Percentiles rank a stretch among this genome's conserved stretches.
Conservation (phyloP, 75 land plant genomes). For the Chamaecyparis obtusa region DNA sequence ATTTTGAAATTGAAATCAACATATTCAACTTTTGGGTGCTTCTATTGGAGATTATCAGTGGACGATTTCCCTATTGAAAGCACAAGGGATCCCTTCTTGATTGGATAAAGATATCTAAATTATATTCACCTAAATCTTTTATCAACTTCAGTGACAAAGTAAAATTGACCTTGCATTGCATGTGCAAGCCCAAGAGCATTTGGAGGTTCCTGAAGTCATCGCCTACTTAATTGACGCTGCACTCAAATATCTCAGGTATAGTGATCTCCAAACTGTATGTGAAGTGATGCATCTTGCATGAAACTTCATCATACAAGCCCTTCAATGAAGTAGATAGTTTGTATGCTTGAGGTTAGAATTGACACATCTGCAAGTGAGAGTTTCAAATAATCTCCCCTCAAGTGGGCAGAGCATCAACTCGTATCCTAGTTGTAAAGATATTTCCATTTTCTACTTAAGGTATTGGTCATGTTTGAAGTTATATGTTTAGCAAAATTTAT, state of each 20-base stretch:
- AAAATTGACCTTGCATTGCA: not conserved
- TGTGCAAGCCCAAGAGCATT: conserved; percentile 64
- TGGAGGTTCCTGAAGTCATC: conserved; percentile 56
- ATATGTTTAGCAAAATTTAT: not conserved
- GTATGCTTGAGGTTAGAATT: conserved; percentile 63
- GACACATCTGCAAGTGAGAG: conserved; percentile 48
- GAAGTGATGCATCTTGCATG: conserved; percentile 59
- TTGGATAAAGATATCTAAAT: too few species aligned
- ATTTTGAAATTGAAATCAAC: conserved; percentile 71
- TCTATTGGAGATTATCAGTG: too few species aligned
- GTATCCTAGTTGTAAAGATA: conserved; percentile 16
- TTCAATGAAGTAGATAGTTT: conserved; percentile 49
- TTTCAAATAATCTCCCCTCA: conserved; percentile 60
- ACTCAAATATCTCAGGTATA: conserved; percentile 55
- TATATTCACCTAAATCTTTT: too few species aligned
- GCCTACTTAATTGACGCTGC: conserved; percentile 75
- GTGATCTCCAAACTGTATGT: conserved; percentile 64
- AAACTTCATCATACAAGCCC: conserved; percentile 46
- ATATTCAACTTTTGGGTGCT: conserved; percentile 80
- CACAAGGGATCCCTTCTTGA: too few species aligned
- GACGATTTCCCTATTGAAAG: too few species aligned
- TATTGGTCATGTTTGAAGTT: conserved; percentile 3
- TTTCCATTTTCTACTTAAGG: not conserved
- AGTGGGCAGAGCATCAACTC: conserved; percentile 83
- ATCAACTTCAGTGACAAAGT: too few species aligned